Percentiles rank a stretch among this genome's conserved stretches.
Evolutionary conservation across 2,329 filamentous ascomycete genomes (phyloP).

Genomic region (Diplodia intermedia): DNA sequence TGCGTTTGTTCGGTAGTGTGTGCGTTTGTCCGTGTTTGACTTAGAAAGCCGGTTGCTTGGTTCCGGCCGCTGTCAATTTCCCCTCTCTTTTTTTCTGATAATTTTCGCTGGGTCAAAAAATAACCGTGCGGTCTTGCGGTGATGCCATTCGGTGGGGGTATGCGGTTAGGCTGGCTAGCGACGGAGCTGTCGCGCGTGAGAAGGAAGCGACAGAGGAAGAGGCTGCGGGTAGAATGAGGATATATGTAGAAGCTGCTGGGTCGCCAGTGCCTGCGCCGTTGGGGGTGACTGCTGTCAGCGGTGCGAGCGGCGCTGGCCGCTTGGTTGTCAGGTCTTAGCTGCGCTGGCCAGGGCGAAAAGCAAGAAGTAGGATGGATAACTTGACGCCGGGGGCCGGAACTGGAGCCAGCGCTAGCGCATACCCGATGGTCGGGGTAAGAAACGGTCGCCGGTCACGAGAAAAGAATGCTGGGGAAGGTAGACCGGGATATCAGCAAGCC

Average conservation of each 20-base stretch:
- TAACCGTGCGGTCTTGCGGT: conserved; percentile 2
- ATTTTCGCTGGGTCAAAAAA: conserved; percentile 4
- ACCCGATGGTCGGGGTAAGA: conserved; percentile 4
- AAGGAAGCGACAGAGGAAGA: background rate
- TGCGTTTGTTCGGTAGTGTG: no score
- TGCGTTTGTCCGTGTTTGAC: background rate
- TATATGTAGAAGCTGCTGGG: background rate
- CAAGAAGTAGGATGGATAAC: background rate
- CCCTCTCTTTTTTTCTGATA: background rate
- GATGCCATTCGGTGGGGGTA: conserved; percentile 7
- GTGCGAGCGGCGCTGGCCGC: background rate
- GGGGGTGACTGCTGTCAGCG: background rate
- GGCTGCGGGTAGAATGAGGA: background rate
- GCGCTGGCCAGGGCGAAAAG: conserved; percentile 10
- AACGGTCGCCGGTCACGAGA: conserved; percentile 9
- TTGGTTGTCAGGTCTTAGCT: background rate
- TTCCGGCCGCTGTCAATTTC: background rate
- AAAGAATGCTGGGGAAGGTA: conserved; percentile 13
- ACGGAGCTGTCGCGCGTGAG: conserved; percentile 1
- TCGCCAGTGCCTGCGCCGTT: background rate
- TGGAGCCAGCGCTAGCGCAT: conserved; percentile 9
- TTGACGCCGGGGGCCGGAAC: background rate
- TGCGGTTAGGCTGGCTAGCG: background rate
- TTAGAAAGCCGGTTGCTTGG: background rate
- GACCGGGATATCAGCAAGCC: conserved; percentile 9